These are phyloP conservation scores for Lycium ferocissimum DNA, from an alignment of 257 asterid species.

Conservation along the genomic window DNA sequence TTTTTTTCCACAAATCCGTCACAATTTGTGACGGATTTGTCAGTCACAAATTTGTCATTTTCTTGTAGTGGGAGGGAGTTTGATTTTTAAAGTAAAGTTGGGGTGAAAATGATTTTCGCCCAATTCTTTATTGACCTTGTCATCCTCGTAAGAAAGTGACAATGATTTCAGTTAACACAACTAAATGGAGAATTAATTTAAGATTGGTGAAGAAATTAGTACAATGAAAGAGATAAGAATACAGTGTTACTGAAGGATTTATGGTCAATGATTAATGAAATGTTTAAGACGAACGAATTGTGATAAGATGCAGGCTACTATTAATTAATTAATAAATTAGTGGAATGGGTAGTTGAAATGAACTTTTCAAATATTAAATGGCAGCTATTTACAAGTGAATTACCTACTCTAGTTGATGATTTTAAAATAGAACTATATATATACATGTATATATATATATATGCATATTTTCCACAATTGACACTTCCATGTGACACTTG, in stretches of 20 bases:
- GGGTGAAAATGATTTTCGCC: too few relatives aligned
- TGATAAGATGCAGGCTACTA: neutral
- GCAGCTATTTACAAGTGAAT: neutral
- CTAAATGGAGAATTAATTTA: neutral
- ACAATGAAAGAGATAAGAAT: neutral
- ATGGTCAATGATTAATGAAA: neutral
- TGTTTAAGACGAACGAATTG: neutral
- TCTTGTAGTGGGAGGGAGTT: too few relatives aligned
- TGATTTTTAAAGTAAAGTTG: too few relatives aligned
- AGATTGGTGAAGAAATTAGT: neutral
- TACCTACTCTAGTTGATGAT: neutral
- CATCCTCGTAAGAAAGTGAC: neutral
- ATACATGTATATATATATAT: too few relatives aligned
- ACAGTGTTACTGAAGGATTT: neutral
- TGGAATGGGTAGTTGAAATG: neutral
- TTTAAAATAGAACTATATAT: neutral
- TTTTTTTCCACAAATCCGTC: too few relatives aligned
- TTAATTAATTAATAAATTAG: neutral
- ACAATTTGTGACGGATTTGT: too few relatives aligned
- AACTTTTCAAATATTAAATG: conserved; percentile 1
- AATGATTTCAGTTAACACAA: neutral
- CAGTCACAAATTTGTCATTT: too few relatives aligned
- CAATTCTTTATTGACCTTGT: too few relatives aligned
- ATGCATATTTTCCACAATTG: neutral
- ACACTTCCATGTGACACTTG: neutral